Percentiles rank a stretch among this genome's conserved stretches.
Evolutionary conservation across 83 land plant genomes (phyloP).

Genomic region (Isoetes engelmannii): DNA sequence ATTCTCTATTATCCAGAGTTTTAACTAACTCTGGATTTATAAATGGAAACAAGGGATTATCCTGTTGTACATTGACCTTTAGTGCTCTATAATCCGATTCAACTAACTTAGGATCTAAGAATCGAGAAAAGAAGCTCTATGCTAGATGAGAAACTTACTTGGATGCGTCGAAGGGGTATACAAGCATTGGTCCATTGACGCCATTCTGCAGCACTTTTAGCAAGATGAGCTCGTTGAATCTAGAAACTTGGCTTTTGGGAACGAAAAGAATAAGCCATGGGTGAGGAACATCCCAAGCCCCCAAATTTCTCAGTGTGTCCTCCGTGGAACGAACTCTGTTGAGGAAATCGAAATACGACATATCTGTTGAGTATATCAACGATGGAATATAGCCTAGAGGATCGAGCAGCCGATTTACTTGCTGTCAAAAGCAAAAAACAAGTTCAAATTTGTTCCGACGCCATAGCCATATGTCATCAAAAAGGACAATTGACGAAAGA

Average conservation of each 20-base stretch:
- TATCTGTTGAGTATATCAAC: slow-evolving; percentile 21
- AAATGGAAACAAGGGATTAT: too few relatives aligned
- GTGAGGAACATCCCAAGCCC: slow-evolving; percentile 38
- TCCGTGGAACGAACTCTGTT: slow-evolving; percentile 28
- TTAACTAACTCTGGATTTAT: too few relatives aligned
- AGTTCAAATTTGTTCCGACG: neutral
- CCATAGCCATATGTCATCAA: too few relatives aligned
- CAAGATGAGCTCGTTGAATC: slow-evolving; percentile 25
- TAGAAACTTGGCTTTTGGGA: slow-evolving; percentile 24
- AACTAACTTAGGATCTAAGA: too few relatives aligned
- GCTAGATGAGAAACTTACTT: slow-evolving; percentile 26
- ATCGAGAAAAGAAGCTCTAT: neutral
- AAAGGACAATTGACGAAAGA: too few relatives aligned
- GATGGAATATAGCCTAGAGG: slow-evolving; percentile 22
- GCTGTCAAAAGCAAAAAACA: slow-evolving; percentile 8
- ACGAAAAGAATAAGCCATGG: slow-evolving; percentile 39
- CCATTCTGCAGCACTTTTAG: slow-evolving; percentile 18
- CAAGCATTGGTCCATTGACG: slow-evolving; percentile 40
- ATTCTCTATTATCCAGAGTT: too few relatives aligned
- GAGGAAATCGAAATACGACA: slow-evolving; percentile 32
- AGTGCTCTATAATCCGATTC: too few relatives aligned
- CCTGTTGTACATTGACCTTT: too few relatives aligned
- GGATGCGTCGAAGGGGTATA: slow-evolving; percentile 33
- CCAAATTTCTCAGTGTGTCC: slow-evolving; percentile 14
- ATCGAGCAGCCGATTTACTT: slow-evolving; percentile 13